phyloP scores from a whole-genome alignment of 2,329 filamentous ascomycete species.

The Penicillium glabrum region DNA sequence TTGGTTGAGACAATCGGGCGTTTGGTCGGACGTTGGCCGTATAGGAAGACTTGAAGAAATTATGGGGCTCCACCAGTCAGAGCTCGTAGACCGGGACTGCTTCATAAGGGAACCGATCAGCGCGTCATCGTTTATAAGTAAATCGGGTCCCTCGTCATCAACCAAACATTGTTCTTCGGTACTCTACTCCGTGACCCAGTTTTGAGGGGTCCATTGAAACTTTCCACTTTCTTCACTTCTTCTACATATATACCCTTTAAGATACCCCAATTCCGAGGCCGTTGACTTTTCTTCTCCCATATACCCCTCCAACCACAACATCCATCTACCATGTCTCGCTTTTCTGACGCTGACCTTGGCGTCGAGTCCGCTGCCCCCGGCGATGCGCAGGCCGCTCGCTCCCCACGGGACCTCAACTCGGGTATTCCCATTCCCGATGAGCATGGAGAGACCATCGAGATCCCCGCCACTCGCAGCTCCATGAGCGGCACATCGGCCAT shows the following conservation, averaged over 20 bases:
- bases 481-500: conserved; percentile 66
- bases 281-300: neutral
- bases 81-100: conserved; percentile 21
- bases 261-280: neutral
- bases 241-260: conserved; percentile 1
- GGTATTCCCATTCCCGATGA: conserved; percentile 45
- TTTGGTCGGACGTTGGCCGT: conserved; percentile 1
- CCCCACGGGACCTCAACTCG: conserved; percentile 22
- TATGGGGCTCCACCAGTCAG: neutral
- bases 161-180: neutral
- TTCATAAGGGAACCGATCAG: conserved; percentile 12
- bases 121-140: conserved; percentile 10
- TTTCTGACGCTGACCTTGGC: conserved; percentile 58
- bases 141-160: conserved; percentile 1
- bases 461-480: conserved; percentile 67
- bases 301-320: neutral
- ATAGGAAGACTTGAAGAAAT: neutral
- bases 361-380: conserved; percentile 30
- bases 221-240: neutral
- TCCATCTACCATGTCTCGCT: conserved; percentile 56
- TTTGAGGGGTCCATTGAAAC: conserved; percentile 1
- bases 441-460: conserved; percentile 60
- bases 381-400: conserved; percentile 18
- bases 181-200: conserved; percentile 3
- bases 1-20: conserved; percentile 2